These are phyloP conservation scores for Mimosa bimucronata DNA, from an alignment of 306 rosid genomes.

Conservation along the genomic window DNA sequence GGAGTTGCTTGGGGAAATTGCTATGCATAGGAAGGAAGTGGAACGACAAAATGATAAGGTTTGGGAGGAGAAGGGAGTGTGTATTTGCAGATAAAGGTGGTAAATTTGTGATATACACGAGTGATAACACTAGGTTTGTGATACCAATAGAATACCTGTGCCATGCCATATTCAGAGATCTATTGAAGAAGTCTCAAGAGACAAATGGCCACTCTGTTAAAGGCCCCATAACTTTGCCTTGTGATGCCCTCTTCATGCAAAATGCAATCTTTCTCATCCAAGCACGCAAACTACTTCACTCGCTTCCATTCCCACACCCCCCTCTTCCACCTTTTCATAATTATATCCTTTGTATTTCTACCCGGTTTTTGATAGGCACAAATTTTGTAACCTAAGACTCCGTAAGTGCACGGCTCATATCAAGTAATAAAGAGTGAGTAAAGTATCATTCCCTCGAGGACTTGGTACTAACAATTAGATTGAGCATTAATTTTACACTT, in stretches of 20 bases:
- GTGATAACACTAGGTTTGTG: too few species aligned
- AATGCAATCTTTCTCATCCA: conserved; percentile 37
- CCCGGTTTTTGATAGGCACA: conserved; percentile 10
- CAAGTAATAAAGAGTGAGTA: too few species aligned
- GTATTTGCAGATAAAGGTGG: conserved; percentile 10
- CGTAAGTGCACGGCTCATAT: too few species aligned
- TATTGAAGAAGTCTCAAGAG: conserved; percentile 39
- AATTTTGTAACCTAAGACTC: too few species aligned
- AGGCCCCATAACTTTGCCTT: conserved; percentile 45
- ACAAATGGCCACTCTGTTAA: conserved; percentile 39
- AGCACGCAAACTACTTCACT: conserved; percentile 26
- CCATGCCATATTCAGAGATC: conserved; percentile 30
- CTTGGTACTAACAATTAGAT: too few species aligned
- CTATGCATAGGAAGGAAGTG: not conserved
- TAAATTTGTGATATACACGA: conserved; percentile 27
- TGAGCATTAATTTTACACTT: too few species aligned
- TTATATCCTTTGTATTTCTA: not conserved
- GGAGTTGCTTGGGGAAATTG: not conserved
- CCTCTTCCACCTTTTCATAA: not conserved
- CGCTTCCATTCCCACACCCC: not conserved
- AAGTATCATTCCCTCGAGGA: too few species aligned
- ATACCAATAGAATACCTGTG: conserved; percentile 21
- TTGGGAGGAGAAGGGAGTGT: not conserved
- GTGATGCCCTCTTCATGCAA: conserved; percentile 46
- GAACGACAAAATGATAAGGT: not conserved